A percentile compares a stretch with the other conserved stretches of the same genome.
phyloP scores from a whole-genome alignment of 108 stramenopile genomes.

The Chaetoceros tenuissimus region DNA sequence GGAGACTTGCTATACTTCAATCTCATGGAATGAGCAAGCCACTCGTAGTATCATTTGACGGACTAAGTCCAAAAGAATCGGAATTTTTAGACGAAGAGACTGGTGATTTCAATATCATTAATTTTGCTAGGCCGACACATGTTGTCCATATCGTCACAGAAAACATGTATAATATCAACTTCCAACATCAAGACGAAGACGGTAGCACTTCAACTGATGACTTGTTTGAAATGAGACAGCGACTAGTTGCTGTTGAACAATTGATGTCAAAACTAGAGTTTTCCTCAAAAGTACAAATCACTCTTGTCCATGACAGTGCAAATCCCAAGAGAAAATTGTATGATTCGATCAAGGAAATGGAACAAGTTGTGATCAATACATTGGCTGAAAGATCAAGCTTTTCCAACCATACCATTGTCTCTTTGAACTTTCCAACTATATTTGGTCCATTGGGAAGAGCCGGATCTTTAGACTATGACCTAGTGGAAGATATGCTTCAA shows the following conservation, averaged over 20 bases:
- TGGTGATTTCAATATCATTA: slow-evolving; percentile 18
- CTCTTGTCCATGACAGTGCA: slow-evolving; percentile 20
- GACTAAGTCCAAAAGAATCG: slow-evolving; percentile 36
- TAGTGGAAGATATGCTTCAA: slow-evolving; percentile 15
- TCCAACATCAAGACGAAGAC: slow-evolving; percentile 17
- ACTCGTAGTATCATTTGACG: slow-evolving; percentile 41
- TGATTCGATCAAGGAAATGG: slow-evolving; percentile 17
- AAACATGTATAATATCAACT: neutral
- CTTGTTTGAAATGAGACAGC: slow-evolving; percentile 45
- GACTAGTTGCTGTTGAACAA: slow-evolving; percentile 63
- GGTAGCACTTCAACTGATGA: slow-evolving; percentile 15
- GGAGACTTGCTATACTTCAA: slow-evolving; percentile 40
- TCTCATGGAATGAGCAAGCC: slow-evolving; percentile 32
- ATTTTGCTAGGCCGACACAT: slow-evolving; percentile 53
- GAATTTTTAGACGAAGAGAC: slow-evolving; percentile 2
- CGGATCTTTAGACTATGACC: slow-evolving; percentile 30
- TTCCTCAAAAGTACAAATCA: slow-evolving; percentile 18
- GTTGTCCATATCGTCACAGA: slow-evolving; percentile 61
- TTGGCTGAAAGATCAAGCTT: slow-evolving; percentile 16
- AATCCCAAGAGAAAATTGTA: neutral
- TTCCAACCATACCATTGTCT: slow-evolving; percentile 31
- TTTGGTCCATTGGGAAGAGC: slow-evolving; percentile 70
- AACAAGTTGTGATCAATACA: slow-evolving; percentile 60
- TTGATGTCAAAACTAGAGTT: slow-evolving; percentile 17
- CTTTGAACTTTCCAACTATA: slow-evolving; percentile 46